phyloP scores from a whole-genome alignment of 176 grass and related monocot genomes.

The Triticum turgidum region DNA sequence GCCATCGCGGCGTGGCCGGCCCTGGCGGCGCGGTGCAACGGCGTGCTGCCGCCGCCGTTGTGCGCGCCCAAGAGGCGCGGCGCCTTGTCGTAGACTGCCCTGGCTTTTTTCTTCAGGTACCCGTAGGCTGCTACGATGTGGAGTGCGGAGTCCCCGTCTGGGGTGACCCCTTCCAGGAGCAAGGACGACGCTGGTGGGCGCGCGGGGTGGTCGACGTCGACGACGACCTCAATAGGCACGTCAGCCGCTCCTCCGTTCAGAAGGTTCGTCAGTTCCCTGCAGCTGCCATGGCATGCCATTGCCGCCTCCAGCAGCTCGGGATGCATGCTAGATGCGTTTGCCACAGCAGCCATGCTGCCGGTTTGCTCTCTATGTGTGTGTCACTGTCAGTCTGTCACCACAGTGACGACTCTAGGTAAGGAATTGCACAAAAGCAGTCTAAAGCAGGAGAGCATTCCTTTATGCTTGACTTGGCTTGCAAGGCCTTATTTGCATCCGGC shows the following conservation, averaged over 20 bases:
- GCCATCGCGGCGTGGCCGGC: neutral
- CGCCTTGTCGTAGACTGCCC: slow-evolving; percentile 4
- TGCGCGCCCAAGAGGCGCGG: neutral
- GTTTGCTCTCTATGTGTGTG: no score
- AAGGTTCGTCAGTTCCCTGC: neutral
- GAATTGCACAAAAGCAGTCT: neutral
- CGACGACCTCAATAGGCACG: neutral
- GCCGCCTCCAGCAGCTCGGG: neutral
- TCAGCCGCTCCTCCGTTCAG: neutral
- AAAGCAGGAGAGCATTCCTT: neutral
- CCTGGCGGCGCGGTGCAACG: slow-evolving; percentile 16
- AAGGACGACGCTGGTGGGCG: neutral
- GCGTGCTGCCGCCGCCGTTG: neutral
- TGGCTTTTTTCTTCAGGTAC: neutral
- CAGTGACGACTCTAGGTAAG: no score
- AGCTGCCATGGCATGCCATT: neutral
- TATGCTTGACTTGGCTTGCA: neutral
- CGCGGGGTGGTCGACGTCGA: neutral
- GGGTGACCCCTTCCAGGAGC: slow-evolving; percentile 22
- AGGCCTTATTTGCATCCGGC: neutral
- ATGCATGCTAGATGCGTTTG: neutral
- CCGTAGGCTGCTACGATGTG: slow-evolving; percentile 1
- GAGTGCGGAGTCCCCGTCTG: neutral
- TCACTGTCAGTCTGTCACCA: no score
- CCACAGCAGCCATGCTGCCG: neutral